Percentiles rank a stretch among this genome's conserved stretches.
Conservation (phyloP, 306 rosid genomes). For the Urtica urens region DNA sequence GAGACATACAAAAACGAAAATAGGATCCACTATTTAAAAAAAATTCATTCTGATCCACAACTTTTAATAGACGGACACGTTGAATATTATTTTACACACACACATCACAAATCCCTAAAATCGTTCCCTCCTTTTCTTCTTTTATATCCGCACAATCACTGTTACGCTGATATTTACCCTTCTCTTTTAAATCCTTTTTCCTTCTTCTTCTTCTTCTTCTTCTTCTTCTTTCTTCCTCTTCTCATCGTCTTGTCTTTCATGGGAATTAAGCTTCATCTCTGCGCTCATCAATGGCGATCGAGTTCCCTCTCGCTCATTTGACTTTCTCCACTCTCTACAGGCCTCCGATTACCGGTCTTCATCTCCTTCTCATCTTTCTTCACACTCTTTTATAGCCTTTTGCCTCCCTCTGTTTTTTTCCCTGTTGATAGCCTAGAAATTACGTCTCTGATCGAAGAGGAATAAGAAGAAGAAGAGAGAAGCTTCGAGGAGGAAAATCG, state of each 20-base stretch:
- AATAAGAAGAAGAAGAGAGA: not conserved
- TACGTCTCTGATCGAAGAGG: not conserved
- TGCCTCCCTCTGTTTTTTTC: not conserved
- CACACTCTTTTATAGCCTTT: conserved; percentile 63
- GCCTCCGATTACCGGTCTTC: conserved; percentile 57
- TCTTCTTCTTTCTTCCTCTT: too few species aligned
- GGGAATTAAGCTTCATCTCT: conserved; percentile 47
- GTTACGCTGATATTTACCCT: too few species aligned
- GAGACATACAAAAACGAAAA: too few species aligned
- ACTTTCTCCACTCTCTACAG: conserved; percentile 37
- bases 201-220: too few species aligned
- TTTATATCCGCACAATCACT: too few species aligned
- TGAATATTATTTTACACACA: too few species aligned
- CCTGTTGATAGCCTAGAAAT: not conserved
- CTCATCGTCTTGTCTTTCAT: conserved; percentile 45
- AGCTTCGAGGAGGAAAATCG: not conserved
- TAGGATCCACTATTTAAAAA: too few species aligned
- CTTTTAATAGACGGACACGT: too few species aligned
- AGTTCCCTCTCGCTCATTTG: conserved; percentile 10
- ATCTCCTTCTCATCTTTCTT: conserved; percentile 83
- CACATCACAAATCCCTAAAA: too few species aligned
- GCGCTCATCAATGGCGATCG: conserved; percentile 35
- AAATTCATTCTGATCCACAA: too few species aligned
- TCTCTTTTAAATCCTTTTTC: too few species aligned
- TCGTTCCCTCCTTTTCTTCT: too few species aligned